Evolutionary conservation across 106 monocot genomes (phyloP).

Genomic region (Acorus gramineus): DNA sequence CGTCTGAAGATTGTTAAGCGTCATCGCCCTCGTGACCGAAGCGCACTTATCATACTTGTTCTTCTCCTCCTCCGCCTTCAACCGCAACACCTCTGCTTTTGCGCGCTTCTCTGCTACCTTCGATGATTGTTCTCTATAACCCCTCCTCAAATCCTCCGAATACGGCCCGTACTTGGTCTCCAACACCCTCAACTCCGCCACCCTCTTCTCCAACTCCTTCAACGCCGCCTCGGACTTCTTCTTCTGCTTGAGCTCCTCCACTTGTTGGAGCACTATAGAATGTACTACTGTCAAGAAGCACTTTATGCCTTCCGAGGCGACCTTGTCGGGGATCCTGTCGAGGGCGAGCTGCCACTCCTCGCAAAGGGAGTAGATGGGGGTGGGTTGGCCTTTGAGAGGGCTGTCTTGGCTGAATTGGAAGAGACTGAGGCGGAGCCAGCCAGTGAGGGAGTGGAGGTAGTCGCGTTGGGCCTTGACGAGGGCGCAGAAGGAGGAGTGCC

Average conservation of each 20-base stretch:
- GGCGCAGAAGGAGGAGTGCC: constrained; percentile 72
- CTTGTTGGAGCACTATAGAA: constrained; percentile 62
- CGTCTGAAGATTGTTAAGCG: constrained; percentile 86
- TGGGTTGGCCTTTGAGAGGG: constrained; percentile 16
- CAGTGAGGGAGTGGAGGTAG: constrained; percentile 70
- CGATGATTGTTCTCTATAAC: neutral
- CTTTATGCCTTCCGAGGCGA: constrained; percentile 91
- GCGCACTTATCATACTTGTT: constrained; percentile 64
- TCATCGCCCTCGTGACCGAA: constrained; percentile 72
- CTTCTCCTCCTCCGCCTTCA: constrained; percentile 77
- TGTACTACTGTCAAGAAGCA: constrained; percentile 74
- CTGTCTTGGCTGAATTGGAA: constrained; percentile 50
- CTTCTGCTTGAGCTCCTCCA: constrained; percentile 72
- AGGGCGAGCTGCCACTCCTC: constrained; percentile 95
- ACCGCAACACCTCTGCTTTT: constrained; percentile 51
- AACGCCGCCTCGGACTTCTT: constrained; percentile 43
- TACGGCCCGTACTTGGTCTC: constrained; percentile 49
- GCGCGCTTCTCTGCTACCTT: constrained; percentile 33
- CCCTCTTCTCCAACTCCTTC: constrained; percentile 51
- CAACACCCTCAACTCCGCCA: constrained; percentile 43
- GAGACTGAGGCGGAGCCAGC: constrained; percentile 88
- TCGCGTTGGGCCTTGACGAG: constrained; percentile 75
- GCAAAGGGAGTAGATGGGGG: constrained; percentile 54
- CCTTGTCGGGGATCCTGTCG: constrained; percentile 66
- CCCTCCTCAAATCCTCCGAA: constrained; percentile 11